These are phyloP conservation scores for Neurospora sp. DNA, from an alignment of 495 filamentous ascomycete species.

Conservation along the genomic window DNA sequence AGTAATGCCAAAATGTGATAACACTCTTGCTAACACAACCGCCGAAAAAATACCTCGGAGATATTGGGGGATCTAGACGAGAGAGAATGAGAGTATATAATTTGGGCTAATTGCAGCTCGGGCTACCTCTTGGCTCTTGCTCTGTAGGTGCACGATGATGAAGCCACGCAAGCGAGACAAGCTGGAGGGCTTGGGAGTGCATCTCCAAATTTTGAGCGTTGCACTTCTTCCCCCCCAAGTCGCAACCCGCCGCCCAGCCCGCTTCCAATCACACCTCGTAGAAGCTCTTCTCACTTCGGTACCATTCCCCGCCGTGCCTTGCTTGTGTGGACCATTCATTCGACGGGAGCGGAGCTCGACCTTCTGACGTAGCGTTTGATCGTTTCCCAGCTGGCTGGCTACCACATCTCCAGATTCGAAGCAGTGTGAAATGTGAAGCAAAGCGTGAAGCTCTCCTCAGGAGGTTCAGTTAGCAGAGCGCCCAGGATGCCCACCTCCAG, in stretches of 20 bases:
- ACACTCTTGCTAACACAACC: neutral
- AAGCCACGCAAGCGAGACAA: neutral
- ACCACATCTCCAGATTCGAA: neutral
- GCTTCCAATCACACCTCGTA: neutral
- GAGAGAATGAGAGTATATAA: neutral
- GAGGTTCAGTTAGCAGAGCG: neutral
- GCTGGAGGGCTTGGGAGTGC: neutral
- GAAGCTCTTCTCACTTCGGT: neutral
- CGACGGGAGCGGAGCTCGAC: neutral
- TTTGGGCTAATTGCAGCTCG: neutral
- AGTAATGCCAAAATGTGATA: neutral
- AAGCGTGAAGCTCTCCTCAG: neutral
- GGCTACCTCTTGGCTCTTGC: neutral
- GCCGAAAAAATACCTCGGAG: neutral
- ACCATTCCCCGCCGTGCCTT: neutral
- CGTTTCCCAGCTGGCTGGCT: neutral
- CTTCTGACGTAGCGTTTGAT: slow-evolving; percentile 6
- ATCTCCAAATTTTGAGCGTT: neutral
- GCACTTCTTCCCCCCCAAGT: neutral
- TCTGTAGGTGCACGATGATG: neutral
- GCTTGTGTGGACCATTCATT: neutral
- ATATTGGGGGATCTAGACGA: neutral
- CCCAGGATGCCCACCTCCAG: neutral
- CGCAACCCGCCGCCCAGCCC: neutral
- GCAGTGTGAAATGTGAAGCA: neutral